Evolutionary conservation across 2,329 filamentous ascomycete genomes (phyloP).

Genomic region (Tolypocladium ophioglossoides): DNA sequence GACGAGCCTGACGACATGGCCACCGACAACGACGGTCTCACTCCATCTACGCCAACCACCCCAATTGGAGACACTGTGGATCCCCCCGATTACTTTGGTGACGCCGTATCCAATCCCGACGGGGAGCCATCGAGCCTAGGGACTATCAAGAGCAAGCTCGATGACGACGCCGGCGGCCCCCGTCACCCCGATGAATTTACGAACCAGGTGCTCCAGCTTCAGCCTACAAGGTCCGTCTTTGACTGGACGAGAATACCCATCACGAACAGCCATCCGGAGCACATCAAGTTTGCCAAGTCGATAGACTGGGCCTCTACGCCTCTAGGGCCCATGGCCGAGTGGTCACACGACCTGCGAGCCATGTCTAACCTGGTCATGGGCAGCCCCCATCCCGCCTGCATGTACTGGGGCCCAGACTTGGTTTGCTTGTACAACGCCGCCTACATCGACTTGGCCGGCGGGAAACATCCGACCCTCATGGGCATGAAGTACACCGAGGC

Average conservation of each 20-base stretch:
- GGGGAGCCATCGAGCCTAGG: background rate
- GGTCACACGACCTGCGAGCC: constrained; percentile 59
- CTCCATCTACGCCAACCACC: constrained; percentile 23
- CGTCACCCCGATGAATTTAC: constrained; percentile 31
- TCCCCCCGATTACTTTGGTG: constrained; percentile 33
- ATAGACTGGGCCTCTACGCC: constrained; percentile 64
- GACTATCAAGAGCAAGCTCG: background rate
- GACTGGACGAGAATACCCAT: constrained; percentile 71
- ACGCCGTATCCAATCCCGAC: constrained; percentile 8
- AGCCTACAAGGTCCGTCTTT: constrained; percentile 31
- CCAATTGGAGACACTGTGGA: constrained; percentile 20
- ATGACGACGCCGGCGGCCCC: constrained; percentile 10
- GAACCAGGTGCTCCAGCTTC: constrained; percentile 25
- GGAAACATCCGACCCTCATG: constrained; percentile 70
- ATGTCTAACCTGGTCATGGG: constrained; percentile 80
- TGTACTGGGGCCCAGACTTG: constrained; percentile 69
- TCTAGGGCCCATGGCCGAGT: constrained; percentile 65
- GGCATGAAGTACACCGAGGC: constrained; percentile 57
- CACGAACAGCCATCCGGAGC: constrained; percentile 51
- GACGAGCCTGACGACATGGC: constrained; percentile 20
- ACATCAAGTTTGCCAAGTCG: constrained; percentile 63
- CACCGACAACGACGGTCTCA: constrained; percentile 3
- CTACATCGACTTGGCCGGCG: constrained; percentile 59
- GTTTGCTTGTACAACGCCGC: constrained; percentile 65
- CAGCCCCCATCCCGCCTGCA: constrained; percentile 61